These are phyloP conservation scores for Pyronema omphalodes DNA, from an alignment of 495 filamentous ascomycete genomes.

Conservation along the genomic window DNA sequence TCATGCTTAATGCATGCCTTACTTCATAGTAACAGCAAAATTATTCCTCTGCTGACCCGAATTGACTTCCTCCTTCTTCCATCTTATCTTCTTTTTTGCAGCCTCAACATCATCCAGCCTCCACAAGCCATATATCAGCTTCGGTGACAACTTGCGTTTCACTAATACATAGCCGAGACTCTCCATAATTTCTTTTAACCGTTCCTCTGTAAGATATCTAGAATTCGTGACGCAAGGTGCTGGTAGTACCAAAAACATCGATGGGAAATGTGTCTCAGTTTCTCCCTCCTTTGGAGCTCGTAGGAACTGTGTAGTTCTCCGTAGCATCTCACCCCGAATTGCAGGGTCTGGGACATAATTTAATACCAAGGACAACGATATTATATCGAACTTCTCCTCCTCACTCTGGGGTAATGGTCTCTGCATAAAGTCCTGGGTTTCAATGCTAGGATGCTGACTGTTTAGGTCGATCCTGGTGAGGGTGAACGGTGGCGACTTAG, in stretches of 20 bases:
- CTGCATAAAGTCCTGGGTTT: slow-evolving; percentile 87
- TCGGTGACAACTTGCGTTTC: slow-evolving; percentile 52
- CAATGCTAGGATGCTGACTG: slow-evolving; percentile 61
- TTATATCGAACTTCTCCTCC: slow-evolving; percentile 58
- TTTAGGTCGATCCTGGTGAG: slow-evolving; percentile 80
- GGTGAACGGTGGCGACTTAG: slow-evolving; percentile 46
- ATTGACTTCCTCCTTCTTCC: slow-evolving; percentile 56
- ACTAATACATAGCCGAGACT: slow-evolving; percentile 51
- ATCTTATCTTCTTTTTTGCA: slow-evolving; percentile 25
- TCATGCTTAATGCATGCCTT: neutral
- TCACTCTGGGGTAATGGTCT: slow-evolving; percentile 47
- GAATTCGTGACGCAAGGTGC: slow-evolving; percentile 81
- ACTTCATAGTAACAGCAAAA: slow-evolving; percentile 54
- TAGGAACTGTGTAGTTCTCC: slow-evolving; percentile 51
- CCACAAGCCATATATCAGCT: slow-evolving; percentile 85
- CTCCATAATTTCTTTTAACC: slow-evolving; percentile 53
- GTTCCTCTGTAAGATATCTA: slow-evolving; percentile 64
- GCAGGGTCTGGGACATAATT: slow-evolving; percentile 72
- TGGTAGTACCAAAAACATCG: slow-evolving; percentile 78
- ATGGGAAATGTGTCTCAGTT: slow-evolving; percentile 35
- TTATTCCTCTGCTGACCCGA: slow-evolving; percentile 65
- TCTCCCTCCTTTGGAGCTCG: slow-evolving; percentile 18
- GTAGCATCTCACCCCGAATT: slow-evolving; percentile 75
- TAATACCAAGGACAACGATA: slow-evolving; percentile 85
- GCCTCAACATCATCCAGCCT: slow-evolving; percentile 25